Conservation (phyloP, 176 grass and related monocot species). For the Aegilops sharonensis region DNA sequence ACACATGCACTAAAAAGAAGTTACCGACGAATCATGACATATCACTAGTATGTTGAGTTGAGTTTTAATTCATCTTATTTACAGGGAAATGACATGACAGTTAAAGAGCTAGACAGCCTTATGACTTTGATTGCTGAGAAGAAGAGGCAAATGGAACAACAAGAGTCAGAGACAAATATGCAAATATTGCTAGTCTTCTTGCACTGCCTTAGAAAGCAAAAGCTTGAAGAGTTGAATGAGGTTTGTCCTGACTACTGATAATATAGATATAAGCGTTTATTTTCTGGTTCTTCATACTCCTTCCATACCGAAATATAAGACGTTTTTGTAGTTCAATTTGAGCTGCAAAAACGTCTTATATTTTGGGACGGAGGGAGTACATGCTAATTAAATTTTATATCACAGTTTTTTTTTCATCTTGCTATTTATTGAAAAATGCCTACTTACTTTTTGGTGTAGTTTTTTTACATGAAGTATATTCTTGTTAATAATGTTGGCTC, state of each 20-base stretch:
- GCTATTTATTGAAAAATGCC: not conserved
- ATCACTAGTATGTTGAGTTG: slow-evolving; percentile 15
- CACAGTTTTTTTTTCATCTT: not conserved
- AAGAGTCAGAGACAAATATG: slow-evolving; percentile 98
- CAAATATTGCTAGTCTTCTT: slow-evolving; percentile 96
- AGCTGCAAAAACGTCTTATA: too few relatives aligned
- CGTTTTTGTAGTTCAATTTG: too few relatives aligned
- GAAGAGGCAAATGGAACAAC: slow-evolving; percentile 94
- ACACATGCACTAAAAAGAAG: not conserved
- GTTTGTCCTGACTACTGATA: slow-evolving; percentile 32
- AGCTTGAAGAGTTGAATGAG: slow-evolving; percentile 95
- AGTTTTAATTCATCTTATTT: slow-evolving; percentile 30
- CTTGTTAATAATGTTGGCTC: slow-evolving; percentile 8
- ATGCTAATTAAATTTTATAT: not conserved
- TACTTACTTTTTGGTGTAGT: not conserved
- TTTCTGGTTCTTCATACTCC: not conserved
- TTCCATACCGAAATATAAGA: too few relatives aligned
- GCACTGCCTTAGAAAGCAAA: slow-evolving; percentile 97
- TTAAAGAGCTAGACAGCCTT: slow-evolving; percentile 85
- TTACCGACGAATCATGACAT: not conserved
- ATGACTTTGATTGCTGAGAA: slow-evolving; percentile 86
- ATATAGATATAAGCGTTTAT: not conserved
- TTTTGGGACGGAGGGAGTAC: too few relatives aligned
- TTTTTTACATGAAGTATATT: slow-evolving; percentile 11
- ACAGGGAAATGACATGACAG: slow-evolving; percentile 84